Percentiles rank a stretch among this genome's conserved stretches.
Conservation (phyloP, 2,329 filamentous ascomycete species). For the Pseudocercospora eumusae region DNA sequence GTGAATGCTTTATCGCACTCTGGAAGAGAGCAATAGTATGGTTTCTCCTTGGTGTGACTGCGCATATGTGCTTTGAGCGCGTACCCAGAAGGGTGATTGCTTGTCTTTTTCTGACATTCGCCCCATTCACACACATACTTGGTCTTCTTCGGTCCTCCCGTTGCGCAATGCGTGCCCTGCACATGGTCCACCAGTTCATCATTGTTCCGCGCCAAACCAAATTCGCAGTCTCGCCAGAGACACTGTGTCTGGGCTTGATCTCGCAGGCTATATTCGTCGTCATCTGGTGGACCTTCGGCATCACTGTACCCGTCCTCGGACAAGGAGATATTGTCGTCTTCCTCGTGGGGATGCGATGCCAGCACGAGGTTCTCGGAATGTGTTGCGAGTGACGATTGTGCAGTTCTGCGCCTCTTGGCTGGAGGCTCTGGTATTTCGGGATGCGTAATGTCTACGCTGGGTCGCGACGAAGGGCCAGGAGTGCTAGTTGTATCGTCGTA, state of each 20-base stretch:
- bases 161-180: constrained; percentile 88
- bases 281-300: constrained; percentile 57
- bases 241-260: constrained; percentile 49
- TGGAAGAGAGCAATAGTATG: constrained; percentile 96
- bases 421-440: constrained; percentile 38
- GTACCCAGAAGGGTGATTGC: constrained; percentile 92
- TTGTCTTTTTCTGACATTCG: constrained; percentile 82
- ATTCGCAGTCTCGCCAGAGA: constrained; percentile 55
- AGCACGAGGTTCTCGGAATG: constrained; percentile 31
- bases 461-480: constrained; percentile 49
- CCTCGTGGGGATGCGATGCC: constrained; percentile 43
- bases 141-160: constrained; percentile 69
- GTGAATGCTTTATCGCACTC: constrained; percentile 98
- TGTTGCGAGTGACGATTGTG: constrained; percentile 27
- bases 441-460: constrained; percentile 47
- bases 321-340: constrained; percentile 61
- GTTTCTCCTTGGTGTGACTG: constrained; percentile 96
- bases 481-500: constrained; percentile 57
- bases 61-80: constrained; percentile 96
- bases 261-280: constrained; percentile 45
- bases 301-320: constrained; percentile 87
- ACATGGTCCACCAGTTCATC: constrained; percentile 55
- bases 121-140: constrained; percentile 99
- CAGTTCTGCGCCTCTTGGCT: constrained; percentile 44
- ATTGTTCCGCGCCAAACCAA: constrained; percentile 53